Conservation (phyloP, 202 grass and related monocot species). For the Schoenoplectus triqueter region DNA sequence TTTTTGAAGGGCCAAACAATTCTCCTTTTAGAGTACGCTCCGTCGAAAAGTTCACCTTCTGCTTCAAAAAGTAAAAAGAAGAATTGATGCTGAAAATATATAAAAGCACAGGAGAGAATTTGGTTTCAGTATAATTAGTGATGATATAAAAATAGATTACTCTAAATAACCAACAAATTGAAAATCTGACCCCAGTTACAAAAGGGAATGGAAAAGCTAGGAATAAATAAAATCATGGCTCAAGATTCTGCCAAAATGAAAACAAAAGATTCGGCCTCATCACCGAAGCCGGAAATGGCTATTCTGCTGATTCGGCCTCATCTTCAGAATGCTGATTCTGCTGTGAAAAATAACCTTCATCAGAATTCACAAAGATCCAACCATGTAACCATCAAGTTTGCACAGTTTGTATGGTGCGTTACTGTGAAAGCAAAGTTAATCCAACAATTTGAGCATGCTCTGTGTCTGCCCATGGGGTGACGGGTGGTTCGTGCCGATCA, state of each 20-base stretch:
- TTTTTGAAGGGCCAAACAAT: background rate
- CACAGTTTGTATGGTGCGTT: background rate
- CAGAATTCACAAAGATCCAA: background rate
- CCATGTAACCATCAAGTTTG: background rate
- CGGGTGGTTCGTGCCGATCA: background rate
- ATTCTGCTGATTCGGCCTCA: too few species aligned
- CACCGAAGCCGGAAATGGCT: background rate
- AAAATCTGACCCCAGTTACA: background rate
- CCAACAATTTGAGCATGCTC: background rate
- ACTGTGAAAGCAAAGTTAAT: background rate
- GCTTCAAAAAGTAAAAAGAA: background rate
- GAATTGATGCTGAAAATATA: background rate
- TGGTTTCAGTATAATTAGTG: background rate
- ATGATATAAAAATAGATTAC: background rate
- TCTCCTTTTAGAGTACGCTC: background rate
- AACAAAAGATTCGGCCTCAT: background rate
- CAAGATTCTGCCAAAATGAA: background rate
- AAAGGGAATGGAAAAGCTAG: background rate
- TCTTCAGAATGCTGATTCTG: background rate
- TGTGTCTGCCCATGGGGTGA: background rate
- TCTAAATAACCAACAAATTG: background rate
- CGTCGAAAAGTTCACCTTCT: background rate
- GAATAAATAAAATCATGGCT: background rate
- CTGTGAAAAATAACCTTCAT: background rate
- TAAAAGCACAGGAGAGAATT: background rate